Evolutionary conservation across 2,329 filamentous ascomycete genomes (phyloP).

Genomic region (Aspergillus sp.): DNA sequence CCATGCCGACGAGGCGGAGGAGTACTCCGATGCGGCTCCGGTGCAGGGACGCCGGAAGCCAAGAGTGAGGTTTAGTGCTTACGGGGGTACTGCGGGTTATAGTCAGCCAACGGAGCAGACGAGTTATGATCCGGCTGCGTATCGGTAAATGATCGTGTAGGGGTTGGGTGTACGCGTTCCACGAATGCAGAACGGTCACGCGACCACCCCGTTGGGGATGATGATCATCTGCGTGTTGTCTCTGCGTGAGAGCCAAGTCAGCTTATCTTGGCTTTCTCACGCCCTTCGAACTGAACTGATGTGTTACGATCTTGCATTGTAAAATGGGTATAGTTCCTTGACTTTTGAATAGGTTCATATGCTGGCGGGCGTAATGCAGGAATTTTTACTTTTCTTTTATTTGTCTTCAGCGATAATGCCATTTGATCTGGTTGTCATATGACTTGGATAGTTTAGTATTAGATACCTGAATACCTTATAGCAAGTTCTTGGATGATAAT

Average conservation of each 20-base stretch:
- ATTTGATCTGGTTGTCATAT: neutral
- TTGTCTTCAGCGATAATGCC: neutral
- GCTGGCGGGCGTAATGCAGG: neutral
- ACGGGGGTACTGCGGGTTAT: slow-evolving; percentile 27
- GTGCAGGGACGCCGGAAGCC: slow-evolving; percentile 21
- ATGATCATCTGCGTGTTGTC: neutral
- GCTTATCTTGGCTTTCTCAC: neutral
- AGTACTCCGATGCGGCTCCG: slow-evolving; percentile 32
- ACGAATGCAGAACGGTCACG: neutral
- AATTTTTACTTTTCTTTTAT: neutral
- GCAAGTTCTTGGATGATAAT: neutral
- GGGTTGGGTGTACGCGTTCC: too few species aligned
- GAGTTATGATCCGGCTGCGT: slow-evolving; percentile 37
- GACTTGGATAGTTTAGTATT: neutral
- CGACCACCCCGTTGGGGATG: neutral
- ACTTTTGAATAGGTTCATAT: neutral
- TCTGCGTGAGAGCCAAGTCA: neutral
- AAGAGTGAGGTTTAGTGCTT: slow-evolving; percentile 24
- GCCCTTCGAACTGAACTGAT: slow-evolving; percentile 6
- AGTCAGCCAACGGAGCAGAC: slow-evolving; percentile 33
- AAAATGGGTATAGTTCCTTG: neutral
- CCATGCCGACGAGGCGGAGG: slow-evolving; percentile 28
- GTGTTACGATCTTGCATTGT: slow-evolving; percentile 17
- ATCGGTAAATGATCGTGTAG: slow-evolving; percentile 26
- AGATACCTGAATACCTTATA: neutral